Percentiles rank a stretch among this genome's conserved stretches.
phyloP scores from a whole-genome alignment of 139 green algal genomes.

The Micractinium conductrix region DNA sequence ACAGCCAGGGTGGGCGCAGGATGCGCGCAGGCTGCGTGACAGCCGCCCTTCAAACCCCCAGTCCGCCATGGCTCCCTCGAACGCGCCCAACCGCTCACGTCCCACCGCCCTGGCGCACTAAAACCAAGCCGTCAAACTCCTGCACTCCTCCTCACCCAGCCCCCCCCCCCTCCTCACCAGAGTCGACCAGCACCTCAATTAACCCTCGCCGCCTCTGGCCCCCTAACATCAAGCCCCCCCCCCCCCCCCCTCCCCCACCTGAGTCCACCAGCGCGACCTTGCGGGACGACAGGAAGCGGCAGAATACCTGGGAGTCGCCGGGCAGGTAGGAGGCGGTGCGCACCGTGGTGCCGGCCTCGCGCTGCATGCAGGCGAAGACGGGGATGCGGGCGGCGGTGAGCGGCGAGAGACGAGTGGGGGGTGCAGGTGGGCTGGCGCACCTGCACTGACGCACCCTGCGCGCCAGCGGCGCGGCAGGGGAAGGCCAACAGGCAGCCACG shows the following conservation, averaged over 20 bases:
- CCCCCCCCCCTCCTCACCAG: background rate
- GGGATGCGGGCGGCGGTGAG: background rate
- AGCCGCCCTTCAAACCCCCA: no score
- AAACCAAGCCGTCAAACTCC: no score
- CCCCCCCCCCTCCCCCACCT: background rate
- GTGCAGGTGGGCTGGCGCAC: no score
- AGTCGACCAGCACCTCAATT: background rate
- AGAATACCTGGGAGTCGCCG: constrained; percentile 52
- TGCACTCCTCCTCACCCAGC: background rate
- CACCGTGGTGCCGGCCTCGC: constrained; percentile 74
- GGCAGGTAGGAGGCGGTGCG: constrained; percentile 62
- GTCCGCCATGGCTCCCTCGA: no score
- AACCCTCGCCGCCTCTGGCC: no score
- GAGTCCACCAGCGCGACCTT: constrained; percentile 68
- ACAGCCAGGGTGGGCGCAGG: no score
- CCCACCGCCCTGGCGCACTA: no score
- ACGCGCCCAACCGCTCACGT: no score
- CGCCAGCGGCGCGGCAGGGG: background rate
- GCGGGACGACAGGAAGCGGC: constrained; percentile 61
- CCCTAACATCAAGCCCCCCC: background rate
- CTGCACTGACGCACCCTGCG: no score
- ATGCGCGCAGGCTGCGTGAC: no score
- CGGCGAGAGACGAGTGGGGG: background rate
- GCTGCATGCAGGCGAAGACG: background rate
- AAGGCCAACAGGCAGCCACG: no score